These are phyloP conservation scores for Colletotrichum sidae DNA, from an alignment of 2,329 filamentous ascomycete species.

Conservation along the genomic window DNA sequence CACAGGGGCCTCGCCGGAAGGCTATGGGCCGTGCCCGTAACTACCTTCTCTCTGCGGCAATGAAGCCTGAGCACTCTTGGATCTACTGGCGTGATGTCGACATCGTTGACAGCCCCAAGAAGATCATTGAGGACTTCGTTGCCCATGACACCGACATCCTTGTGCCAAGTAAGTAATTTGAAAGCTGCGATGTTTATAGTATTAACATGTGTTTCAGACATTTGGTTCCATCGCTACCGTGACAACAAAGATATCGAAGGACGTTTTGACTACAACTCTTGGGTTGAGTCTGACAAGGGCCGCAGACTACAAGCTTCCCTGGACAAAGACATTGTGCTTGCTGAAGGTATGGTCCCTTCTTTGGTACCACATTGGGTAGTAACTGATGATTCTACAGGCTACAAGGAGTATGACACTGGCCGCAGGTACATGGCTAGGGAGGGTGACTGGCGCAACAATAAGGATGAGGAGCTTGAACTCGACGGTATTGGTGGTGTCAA, in stretches of 20 bases:
- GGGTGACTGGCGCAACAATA: constrained; percentile 93
- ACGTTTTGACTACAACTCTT: constrained; percentile 99
- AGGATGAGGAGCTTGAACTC: constrained; percentile 90
- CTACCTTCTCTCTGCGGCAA: constrained; percentile 83
- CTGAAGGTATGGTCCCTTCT: constrained; percentile 75
- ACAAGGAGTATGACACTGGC: constrained; percentile 92
- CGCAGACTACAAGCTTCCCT: constrained; percentile 79
- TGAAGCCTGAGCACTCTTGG: constrained; percentile 97
- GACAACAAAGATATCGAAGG: constrained; percentile 90
- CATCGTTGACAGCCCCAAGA: constrained; percentile 88
- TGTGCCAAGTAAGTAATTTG: constrained; percentile 82
- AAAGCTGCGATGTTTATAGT: constrained; percentile 15
- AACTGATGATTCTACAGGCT: constrained; percentile 67
- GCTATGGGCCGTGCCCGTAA: constrained; percentile 92
- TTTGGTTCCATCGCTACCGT: constrained; percentile 95
- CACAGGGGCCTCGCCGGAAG: constrained; percentile 90
- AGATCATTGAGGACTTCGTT: constrained; percentile 94
- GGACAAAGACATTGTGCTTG: constrained; percentile 84
- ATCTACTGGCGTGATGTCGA: constrained; percentile 99
- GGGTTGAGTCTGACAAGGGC: constrained; percentile 92
- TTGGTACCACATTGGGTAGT: constrained; percentile 16
- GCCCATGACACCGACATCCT: constrained; percentile 93
- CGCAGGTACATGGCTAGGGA: constrained; percentile 90
- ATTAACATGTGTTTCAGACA: constrained; percentile 66
- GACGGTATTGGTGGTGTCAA: constrained; percentile 98